Evolutionary conservation across 2,329 filamentous ascomycete genomes (phyloP), one percentile per base, ranked within the genome.

Genomic region (Aspergillus ochraceoroseus): DNA sequence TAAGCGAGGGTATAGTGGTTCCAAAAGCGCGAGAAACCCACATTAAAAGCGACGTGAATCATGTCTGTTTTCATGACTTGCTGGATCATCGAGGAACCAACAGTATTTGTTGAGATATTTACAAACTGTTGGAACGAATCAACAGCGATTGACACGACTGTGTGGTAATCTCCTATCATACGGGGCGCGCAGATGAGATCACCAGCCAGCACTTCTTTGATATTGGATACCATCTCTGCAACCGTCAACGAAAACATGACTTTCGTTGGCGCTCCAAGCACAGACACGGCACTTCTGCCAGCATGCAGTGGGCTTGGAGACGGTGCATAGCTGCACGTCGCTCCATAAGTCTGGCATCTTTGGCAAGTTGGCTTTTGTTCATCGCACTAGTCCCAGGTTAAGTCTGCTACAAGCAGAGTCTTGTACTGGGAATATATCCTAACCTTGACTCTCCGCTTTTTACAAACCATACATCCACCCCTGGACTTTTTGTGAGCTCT

Each of bases 401-500:
- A n/a, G 6, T n/a, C 5, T n/a, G 12, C 8, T 4, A 11, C n/a
- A 14, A 23, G 8, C 5, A 26, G 18, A 15, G 6, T 18, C 19
- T 6, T 18, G 8, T 12, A 13, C 8, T 11, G 12, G 30, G 23
- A 11, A 14, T n/a, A n/a, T n/a, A 11, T 9, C 4, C 14, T 13
- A 31, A 61, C 59, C 50, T 62, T 62, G 12, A 62, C 47, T 33
- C 56, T 49, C 20, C 59, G 43, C 25, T 46, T 51, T 36, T 62
- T 62, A 43, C 59, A 62, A 2, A 50, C 47, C 7, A 53, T 11
- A 34, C 59, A 61, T 0, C 59, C 58, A 0, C 43, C 38, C 27
- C 58, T 44, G 4, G 59, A 60, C 20, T 62, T 62, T 7, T 44
- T 53, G 39, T 62, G 59, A 0, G 49, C 26, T 11, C 48, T 38